Base-by-base conservation (phyloP, 495 filamentous ascomycete genomes). In the Aspergillus nanangensis region DNA sequence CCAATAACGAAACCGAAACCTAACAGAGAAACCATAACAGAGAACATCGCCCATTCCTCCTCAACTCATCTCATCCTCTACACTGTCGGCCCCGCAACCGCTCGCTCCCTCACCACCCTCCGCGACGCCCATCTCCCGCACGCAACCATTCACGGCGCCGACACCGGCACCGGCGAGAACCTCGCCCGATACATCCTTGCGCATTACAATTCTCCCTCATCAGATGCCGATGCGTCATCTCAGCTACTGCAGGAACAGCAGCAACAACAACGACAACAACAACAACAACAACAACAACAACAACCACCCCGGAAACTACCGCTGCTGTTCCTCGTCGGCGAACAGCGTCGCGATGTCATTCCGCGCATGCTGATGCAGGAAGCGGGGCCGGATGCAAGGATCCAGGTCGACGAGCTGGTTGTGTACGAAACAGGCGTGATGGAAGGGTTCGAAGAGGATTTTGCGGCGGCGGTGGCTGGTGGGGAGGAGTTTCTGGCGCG, bases 31-130 rank as follows among this genome's bases (percentile, higher is more conserved):
- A 42, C 7, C 17, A 5, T 17, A 23, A 47, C 13, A 40, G 46
- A 50, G 14, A 29, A 42, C 35, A 52, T 57, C 65, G 41, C 51
- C 55, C 4, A 44, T 31, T 18, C 78, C 63, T 69, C 70, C 64
- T 62, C 65, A 42, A 67, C 72, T 39, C 58, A 74, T 33, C 57
- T 87, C 35, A 78, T 82, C 20, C 68, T 95, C 15, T 98, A 96
- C 63, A 88, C 86, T 27, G 93, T 98, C 47, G 93, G 93, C 0
- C 92, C 93, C 7, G 93, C 93, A 3, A 98, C 93, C 5, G 85
- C 82, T 8, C 76, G 82, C 21, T 82, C 87, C 4, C 67, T 95
- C 29, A 69, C 70, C 33, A 77, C 81, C 2, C 70, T 92, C 5
- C 65, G 71, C 29, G 57, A 66, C 19, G 47, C 34, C 14, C 50